These are phyloP conservation scores for California macrophylla DNA, from an alignment of 441 rosid species.

Conservation along the genomic window DNA sequence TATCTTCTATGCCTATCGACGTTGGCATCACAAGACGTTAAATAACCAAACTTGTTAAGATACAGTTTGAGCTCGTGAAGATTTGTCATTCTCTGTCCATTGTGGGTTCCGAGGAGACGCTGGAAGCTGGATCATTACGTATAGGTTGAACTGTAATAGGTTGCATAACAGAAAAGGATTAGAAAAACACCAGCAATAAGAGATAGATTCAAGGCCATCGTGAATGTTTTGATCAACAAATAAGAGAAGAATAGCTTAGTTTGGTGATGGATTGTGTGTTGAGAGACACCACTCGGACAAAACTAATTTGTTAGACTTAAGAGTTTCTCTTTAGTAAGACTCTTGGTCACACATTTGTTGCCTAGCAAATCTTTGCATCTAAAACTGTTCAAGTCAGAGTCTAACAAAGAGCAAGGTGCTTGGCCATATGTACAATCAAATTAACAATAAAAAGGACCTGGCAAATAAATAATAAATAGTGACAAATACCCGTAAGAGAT, in stretches of 20 bases:
- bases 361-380: neutral
- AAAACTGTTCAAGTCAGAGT: neutral
- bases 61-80: neutral
- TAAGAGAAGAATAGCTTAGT: neutral
- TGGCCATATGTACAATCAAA: neutral
- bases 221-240: neutral
- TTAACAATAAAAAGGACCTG: neutral
- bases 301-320: neutral
- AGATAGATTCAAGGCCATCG: neutral
- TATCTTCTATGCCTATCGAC: too few species aligned
- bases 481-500: too few species aligned
- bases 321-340: neutral
- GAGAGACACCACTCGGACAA: neutral
- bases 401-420: neutral
- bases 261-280: neutral
- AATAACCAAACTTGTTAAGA: neutral
- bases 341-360: neutral
- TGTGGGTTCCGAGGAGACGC: neutral
- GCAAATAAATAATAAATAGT: too few species aligned
- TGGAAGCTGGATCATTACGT: neutral
- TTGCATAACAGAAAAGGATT: neutral
- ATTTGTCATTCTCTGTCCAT: neutral
- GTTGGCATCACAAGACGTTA: neutral
- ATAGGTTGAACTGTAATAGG: neutral
- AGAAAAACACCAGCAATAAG: neutral